phyloP scores from a whole-genome alignment of 805 yeast species.

The Starmerella sirachaensis region DNA sequence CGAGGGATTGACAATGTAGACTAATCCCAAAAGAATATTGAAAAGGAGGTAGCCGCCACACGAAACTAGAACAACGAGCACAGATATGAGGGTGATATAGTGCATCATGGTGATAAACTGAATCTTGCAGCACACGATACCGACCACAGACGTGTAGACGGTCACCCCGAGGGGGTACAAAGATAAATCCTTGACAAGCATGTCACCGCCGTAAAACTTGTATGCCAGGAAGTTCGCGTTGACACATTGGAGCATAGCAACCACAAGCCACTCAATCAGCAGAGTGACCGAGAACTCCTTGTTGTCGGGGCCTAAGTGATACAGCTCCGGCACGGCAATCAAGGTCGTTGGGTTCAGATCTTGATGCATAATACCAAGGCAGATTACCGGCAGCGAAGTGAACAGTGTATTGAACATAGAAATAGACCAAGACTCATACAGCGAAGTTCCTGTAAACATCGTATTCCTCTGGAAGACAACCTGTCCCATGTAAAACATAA shows the following conservation, averaged over 20 bases:
- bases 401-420: slow-evolving; percentile 95
- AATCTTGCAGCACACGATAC: slow-evolving; percentile 64
- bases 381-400: slow-evolving; percentile 81
- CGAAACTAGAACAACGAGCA: slow-evolving; percentile 55
- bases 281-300: slow-evolving; percentile 60
- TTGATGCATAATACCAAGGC: slow-evolving; percentile 90
- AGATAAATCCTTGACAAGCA: slow-evolving; percentile 58
- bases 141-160: slow-evolving; percentile 57
- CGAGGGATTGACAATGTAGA: slow-evolving; percentile 44
- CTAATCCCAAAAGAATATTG: slow-evolving; percentile 62
- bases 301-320: slow-evolving; percentile 60
- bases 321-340: slow-evolving; percentile 83
- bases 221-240: slow-evolving; percentile 56
- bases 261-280: slow-evolving; percentile 64
- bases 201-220: slow-evolving; percentile 53
- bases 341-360: slow-evolving; percentile 82
- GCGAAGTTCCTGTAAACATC: slow-evolving; percentile 80
- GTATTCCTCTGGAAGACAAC: slow-evolving; percentile 76
- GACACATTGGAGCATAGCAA: slow-evolving; percentile 64
- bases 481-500: slow-evolving; percentile 80
- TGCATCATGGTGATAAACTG: slow-evolving; percentile 64
- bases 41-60: slow-evolving; percentile 77
- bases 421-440: slow-evolving; percentile 91
- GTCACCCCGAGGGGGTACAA: slow-evolving; percentile 73
- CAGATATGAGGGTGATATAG: slow-evolving; percentile 52